These are phyloP conservation scores for Trichophyton simii DNA, from an alignment of 2,329 filamentous ascomycete species.

Conservation along the genomic window DNA sequence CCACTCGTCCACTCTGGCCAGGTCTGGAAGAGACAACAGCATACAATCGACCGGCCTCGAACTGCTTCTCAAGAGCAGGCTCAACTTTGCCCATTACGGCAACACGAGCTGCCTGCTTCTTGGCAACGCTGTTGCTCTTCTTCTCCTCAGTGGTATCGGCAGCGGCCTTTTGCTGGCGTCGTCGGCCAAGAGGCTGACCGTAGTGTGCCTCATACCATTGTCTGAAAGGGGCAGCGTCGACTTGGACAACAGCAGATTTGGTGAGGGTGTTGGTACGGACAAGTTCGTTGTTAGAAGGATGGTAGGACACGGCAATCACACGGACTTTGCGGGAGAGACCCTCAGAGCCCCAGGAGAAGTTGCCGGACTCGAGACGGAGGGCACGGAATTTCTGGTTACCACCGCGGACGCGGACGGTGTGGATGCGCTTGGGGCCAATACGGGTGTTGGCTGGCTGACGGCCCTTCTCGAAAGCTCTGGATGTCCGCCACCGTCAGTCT, in stretches of 20 bases:
- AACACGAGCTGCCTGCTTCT: constrained; percentile 87
- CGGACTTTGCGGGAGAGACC: constrained; percentile 97
- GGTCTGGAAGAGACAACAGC: constrained; percentile 86
- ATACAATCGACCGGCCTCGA: constrained; percentile 96
- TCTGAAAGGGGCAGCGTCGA: constrained; percentile 97
- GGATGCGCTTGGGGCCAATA: constrained; percentile 94
- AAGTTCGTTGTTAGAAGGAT: constrained; percentile 99
- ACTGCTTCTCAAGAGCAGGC: constrained; percentile 85
- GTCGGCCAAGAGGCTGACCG: constrained; percentile 76
- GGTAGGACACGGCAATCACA: constrained; percentile 96
- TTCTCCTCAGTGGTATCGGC: constrained; percentile 51
- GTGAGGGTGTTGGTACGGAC: constrained; percentile 99
- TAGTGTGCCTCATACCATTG: constrained; percentile 99
- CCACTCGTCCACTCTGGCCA: constrained; percentile 89
- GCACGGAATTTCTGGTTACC: constrained; percentile 99
- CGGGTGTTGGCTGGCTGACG: constrained; percentile 99
- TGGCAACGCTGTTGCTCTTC: constrained; percentile 92
- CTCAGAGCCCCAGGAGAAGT: constrained; percentile 99
- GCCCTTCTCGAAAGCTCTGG: constrained; percentile 99
- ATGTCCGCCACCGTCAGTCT: constrained; percentile 5
- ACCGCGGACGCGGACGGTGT: constrained; percentile 92
- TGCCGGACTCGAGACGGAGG: constrained; percentile 94
- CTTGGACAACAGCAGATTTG: constrained; percentile 95
- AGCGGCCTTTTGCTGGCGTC: constrained; percentile 68
- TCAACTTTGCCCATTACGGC: constrained; percentile 86